Evolutionary conservation across 495 filamentous ascomycete species (phyloP).

Genomic region (Parathielavia hyrcaniae): DNA sequence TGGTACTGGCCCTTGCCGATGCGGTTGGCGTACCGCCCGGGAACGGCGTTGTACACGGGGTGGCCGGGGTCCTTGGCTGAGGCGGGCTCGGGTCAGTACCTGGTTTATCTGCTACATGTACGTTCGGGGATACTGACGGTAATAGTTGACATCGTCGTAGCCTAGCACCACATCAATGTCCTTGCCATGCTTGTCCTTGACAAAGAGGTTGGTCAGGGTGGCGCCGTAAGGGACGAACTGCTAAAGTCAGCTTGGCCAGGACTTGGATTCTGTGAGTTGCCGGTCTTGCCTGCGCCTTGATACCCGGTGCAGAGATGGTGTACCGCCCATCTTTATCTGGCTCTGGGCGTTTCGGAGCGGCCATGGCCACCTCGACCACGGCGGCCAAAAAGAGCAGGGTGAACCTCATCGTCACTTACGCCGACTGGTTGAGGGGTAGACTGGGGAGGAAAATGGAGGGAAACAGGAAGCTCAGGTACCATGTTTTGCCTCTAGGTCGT

Average conservation of each 20-base stretch:
- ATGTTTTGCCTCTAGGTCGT: no score
- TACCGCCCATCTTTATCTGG: slow-evolving; percentile 41
- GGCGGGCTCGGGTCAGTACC: background rate
- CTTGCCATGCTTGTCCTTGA: slow-evolving; percentile 50
- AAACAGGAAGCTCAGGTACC: no score
- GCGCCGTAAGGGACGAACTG: slow-evolving; percentile 54
- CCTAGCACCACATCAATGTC: slow-evolving; percentile 50
- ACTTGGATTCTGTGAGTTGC: background rate
- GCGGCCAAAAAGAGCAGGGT: slow-evolving; percentile 9
- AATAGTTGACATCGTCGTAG: slow-evolving; percentile 43
- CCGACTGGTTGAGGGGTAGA: background rate
- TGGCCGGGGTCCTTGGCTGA: slow-evolving; percentile 45
- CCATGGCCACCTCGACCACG: background rate
- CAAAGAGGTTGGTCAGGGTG: slow-evolving; percentile 51
- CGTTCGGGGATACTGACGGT: background rate
- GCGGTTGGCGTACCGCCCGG: slow-evolving; percentile 51
- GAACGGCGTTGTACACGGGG: slow-evolving; percentile 47
- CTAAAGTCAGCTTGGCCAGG: background rate
- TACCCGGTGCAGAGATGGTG: slow-evolving; percentile 45
- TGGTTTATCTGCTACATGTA: background rate
- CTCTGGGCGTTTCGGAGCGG: background rate
- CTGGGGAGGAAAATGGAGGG: background rate
- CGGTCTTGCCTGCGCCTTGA: slow-evolving; percentile 44
- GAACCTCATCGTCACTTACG: slow-evolving; percentile 14
- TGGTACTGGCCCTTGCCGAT: slow-evolving; percentile 50